Percentiles rank a stretch among this genome's conserved stretches.
phyloP scores from a whole-genome alignment of 2,329 filamentous ascomycete genomes.

The Fusarium fracticaudum region DNA sequence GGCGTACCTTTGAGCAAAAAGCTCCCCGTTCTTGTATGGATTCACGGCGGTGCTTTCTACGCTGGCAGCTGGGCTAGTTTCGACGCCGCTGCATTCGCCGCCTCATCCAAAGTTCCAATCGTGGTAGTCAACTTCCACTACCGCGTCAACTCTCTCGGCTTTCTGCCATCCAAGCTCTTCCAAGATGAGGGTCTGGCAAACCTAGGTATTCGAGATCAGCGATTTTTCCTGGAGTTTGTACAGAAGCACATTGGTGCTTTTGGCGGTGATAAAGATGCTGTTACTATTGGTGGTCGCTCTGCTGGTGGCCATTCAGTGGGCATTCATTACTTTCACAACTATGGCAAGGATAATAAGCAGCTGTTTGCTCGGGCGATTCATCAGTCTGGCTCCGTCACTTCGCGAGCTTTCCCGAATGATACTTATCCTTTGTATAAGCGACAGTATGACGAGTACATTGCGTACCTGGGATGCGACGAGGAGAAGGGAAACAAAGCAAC shows the following conservation, averaged over 20 bases:
- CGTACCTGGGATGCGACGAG: conserved; percentile 43
- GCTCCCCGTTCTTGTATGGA: conserved; percentile 52
- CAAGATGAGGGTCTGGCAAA: conserved; percentile 56
- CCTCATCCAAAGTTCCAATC: conserved; percentile 50
- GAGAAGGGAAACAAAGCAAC: conserved; percentile 44
- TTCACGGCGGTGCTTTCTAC: conserved; percentile 52
- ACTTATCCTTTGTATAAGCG: conserved; percentile 47
- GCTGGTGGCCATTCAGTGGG: conserved; percentile 58
- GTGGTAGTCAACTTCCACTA: conserved; percentile 58
- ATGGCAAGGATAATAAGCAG: conserved; percentile 42
- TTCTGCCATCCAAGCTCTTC: conserved; percentile 54
- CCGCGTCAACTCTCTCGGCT: conserved; percentile 51
- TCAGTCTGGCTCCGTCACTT: conserved; percentile 51
- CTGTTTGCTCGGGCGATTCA: conserved; percentile 49
- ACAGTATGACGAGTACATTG: conserved; percentile 46
- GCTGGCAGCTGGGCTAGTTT: conserved; percentile 47
- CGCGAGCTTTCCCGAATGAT: conserved; percentile 49
- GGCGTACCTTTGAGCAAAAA: conserved; percentile 47
- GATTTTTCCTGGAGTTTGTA: conserved; percentile 62
- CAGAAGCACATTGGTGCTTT: conserved; percentile 62
- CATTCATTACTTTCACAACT: conserved; percentile 53
- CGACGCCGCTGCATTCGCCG: conserved; percentile 48
- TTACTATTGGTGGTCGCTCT: conserved; percentile 65
- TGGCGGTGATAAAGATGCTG: conserved; percentile 60
- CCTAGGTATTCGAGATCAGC: conserved; percentile 63